Evolutionary conservation across 768 basidiomycete genomes (phyloP), one percentile per base, ranked within the genome.

Genomic region (Kwoniella mangroviensis): DNA sequence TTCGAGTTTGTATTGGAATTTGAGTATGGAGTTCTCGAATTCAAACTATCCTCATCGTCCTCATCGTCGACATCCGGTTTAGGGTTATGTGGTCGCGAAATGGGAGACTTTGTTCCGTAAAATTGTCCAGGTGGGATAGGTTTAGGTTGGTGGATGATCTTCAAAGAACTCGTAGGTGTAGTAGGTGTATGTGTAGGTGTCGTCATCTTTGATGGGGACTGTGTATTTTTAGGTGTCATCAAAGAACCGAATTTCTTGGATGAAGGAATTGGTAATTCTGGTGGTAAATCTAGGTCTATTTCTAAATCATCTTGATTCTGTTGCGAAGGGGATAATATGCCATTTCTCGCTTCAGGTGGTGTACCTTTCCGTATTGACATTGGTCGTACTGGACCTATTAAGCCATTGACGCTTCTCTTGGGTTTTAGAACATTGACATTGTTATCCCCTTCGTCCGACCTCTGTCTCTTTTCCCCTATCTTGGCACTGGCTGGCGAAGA

Each of bases 91-190:
- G 65, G 60, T 28, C 73, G 49, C 2, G 55, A 17, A 7, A 74
- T 69, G 1, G 73, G 73, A 28, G 73, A 71, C 17, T 65, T 57
- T 7, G 21, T 59, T 49, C 64, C 64, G 21, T 74, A 67, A 49
- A 71, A 71, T 17, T 28, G 17, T 19, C 58, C 43, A 1, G 63
- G 57, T 15, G 67, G 60, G 22, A 74, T 64, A 52, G 73, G 53
- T 34, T 54, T 63, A 4, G 61, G 68, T 21, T 61, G 56, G 19
- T 19, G 42, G 10, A 70, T 56, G 5, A 53, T 61, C 43, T 62
- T 65, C 41, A 7, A 17, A 6, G 54, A 54, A 17, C 45, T 49
- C 12, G 13, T 49, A 4, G 45, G 45, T 15, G 45, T 49, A 49
- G 24, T 21, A 13, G 41, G 55, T 57, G 53, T 55, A 17, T 34